These are phyloP conservation scores for Meredithiella fracta DNA, from an alignment of 2,329 filamentous ascomycete genomes.

Conservation along the genomic window DNA sequence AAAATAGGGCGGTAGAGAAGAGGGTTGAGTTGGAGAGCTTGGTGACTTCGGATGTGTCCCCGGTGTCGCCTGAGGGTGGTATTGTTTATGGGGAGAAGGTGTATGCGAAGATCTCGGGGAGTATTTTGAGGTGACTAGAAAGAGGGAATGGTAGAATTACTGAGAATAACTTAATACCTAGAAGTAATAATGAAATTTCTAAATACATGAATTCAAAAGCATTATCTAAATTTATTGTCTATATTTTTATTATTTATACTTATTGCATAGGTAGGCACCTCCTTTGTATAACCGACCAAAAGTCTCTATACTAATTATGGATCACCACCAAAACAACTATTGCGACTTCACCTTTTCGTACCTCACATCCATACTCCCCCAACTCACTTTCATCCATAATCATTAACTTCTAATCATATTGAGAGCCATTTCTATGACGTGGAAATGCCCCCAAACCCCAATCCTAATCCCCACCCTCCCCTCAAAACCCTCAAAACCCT, in stretches of 20 bases:
- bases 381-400: background rate
- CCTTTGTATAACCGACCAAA: background rate
- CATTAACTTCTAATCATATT: background rate
- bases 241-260: too few relatives aligned
- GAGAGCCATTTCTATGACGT: background rate
- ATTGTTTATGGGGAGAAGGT: background rate
- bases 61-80: background rate
- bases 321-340: background rate
- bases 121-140: background rate
- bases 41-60: too few relatives aligned
- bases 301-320: background rate
- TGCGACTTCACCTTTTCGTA: background rate
- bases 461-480: background rate
- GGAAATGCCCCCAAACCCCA: background rate
- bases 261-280: too few relatives aligned
- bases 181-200: too few relatives aligned
- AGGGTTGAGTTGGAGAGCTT: background rate
- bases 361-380: background rate
- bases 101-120: background rate
- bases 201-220: too few relatives aligned
- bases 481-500: background rate
- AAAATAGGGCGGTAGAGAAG: background rate
- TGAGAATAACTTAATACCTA: too few relatives aligned
- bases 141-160: background rate
- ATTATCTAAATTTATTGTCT: too few relatives aligned